Conservation (phyloP, 2,329 filamentous ascomycete species). For the Akanthomyces lecanii region DNA sequence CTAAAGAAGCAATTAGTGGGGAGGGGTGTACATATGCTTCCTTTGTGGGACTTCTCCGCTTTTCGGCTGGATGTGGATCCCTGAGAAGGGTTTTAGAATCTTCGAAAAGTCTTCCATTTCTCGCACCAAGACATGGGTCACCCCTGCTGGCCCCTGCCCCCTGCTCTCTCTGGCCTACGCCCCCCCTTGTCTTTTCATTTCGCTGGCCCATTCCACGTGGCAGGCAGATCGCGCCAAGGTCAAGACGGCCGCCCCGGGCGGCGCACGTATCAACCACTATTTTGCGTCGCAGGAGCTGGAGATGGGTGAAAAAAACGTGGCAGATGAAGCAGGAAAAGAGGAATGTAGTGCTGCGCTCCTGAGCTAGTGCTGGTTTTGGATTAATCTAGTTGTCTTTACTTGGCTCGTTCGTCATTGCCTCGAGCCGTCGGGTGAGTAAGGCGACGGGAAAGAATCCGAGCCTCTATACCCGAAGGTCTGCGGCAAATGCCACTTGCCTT, state of each 20-base stretch:
- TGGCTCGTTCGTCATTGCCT: background rate
- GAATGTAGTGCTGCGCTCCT: background rate
- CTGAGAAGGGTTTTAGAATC: constrained; percentile 9
- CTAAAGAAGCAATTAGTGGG: background rate
- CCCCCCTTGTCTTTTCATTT: background rate
- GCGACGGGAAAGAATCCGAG: background rate
- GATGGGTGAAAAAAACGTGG: background rate
- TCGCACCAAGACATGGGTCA: background rate
- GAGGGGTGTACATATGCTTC: background rate
- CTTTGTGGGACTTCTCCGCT: background rate
- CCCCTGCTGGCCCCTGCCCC: background rate
- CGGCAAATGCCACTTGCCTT: background rate
- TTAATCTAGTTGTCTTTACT: background rate
- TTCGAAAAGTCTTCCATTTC: constrained; percentile 16
- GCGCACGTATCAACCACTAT: background rate
- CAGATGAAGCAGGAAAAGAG: background rate
- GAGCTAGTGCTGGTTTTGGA: background rate
- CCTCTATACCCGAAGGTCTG: background rate
- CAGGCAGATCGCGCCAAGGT: constrained; percentile 15
- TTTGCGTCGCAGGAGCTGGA: background rate
- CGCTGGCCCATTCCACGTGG: constrained; percentile 11
- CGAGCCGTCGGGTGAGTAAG: background rate
- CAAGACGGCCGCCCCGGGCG: constrained; percentile 2
- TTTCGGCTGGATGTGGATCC: background rate
- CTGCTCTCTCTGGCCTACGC: background rate